Conservation (phyloP, 345 rosid species). For the Cardamine resedifolia region DNA sequence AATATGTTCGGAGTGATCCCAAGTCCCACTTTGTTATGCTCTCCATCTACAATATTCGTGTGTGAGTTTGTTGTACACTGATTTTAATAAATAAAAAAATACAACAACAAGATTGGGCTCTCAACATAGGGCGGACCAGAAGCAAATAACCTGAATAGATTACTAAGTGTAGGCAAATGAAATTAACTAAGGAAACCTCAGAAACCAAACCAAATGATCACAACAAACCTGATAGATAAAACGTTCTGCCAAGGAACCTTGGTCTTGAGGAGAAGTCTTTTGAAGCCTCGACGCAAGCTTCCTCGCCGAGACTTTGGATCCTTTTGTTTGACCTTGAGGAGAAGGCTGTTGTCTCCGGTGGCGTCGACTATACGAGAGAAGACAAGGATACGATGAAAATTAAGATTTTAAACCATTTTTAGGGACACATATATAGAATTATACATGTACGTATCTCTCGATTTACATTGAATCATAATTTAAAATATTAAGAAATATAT, state of each 20-base stretch:
- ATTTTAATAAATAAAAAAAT: too few species aligned
- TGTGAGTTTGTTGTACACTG: not conserved
- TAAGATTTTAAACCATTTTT: not conserved
- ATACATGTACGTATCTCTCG: too few species aligned
- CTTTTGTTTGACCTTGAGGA: too few species aligned
- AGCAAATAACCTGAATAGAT: not conserved
- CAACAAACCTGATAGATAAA: conserved; percentile 61
- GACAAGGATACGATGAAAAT: not conserved
- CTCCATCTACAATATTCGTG: conserved; percentile 26
- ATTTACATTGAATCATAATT: conserved; percentile 22
- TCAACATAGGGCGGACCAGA: too few species aligned
- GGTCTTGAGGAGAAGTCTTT: conserved; percentile 53
- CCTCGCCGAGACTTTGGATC: too few species aligned
- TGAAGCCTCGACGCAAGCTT: too few species aligned
- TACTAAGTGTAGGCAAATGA: not conserved
- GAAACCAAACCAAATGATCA: conserved; percentile 19
- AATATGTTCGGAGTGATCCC: conserved; percentile 28
- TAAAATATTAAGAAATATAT: conserved; percentile 7
- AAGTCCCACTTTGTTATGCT: conserved; percentile 36
- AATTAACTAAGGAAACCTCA: not conserved
- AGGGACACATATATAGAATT: not conserved
- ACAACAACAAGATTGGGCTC: too few species aligned
- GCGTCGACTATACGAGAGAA: not conserved
- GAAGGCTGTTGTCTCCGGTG: not conserved
- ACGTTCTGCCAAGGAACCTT: conserved; percentile 31